These are phyloP conservation scores for Eimeria brunetti DNA, from an alignment of 169 alveolate genomes.

Conservation along the genomic window DNA sequence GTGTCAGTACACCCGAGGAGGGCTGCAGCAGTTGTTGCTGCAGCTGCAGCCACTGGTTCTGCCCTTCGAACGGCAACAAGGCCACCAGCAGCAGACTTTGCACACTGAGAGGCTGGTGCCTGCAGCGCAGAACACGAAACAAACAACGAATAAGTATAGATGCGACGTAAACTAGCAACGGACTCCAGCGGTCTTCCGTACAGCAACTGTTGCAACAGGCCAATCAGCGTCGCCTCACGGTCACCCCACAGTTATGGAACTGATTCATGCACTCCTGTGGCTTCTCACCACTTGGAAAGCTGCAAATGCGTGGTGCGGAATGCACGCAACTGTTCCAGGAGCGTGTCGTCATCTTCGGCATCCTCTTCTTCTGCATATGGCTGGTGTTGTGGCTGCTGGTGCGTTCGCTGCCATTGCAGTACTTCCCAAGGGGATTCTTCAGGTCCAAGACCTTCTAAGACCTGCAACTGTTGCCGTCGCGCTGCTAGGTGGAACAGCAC, in stretches of 20 bases:
- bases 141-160: neutral
- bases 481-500: slow-evolving; percentile 68
- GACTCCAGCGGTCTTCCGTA: neutral
- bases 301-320: slow-evolving; percentile 64
- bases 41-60: slow-evolving; percentile 70
- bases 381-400: neutral
- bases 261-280: neutral
- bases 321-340: slow-evolving; percentile 30
- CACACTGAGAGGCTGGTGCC: slow-evolving; percentile 65
- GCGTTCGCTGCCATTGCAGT: neutral
- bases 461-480: slow-evolving; percentile 68
- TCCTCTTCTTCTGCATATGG: neutral
- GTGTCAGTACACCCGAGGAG: slow-evolving; percentile 34
- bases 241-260: neutral
- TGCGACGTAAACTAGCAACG: neutral
- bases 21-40: slow-evolving; percentile 71
- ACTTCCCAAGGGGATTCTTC: slow-evolving; percentile 10
- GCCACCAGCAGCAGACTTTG: slow-evolving; percentile 52
- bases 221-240: neutral
- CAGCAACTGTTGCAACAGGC: neutral
- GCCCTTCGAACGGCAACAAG: slow-evolving; percentile 57
- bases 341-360: neutral
- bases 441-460: slow-evolving; percentile 12
- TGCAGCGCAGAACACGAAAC: neutral
- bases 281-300: slow-evolving; percentile 74